Conservation (phyloP, 768 basidiomycete genomes). For the Hortiboletus campestris region DNA sequence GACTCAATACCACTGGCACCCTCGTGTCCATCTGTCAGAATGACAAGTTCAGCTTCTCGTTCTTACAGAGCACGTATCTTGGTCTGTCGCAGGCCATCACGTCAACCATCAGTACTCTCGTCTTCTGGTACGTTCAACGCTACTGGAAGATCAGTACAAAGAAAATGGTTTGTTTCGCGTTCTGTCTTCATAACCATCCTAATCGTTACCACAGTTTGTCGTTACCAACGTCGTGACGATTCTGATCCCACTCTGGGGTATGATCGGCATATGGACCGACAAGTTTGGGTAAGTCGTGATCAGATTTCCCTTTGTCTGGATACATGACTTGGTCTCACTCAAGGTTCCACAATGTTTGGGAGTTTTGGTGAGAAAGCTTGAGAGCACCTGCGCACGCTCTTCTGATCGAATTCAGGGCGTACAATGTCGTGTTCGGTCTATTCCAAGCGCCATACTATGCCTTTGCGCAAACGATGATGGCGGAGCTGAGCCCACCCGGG, state of each 20-base stretch:
- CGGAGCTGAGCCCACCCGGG: conserved; percentile 82
- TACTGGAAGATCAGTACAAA: conserved; percentile 80
- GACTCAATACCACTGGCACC: conserved; percentile 76
- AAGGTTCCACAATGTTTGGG: conserved; percentile 80
- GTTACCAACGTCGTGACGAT: conserved; percentile 76
- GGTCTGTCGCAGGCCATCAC: conserved; percentile 75
- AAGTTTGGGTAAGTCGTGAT: conserved; percentile 57
- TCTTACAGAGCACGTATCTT: conserved; percentile 77
- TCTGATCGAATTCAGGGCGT: conserved; percentile 48
- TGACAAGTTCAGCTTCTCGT: conserved; percentile 77
- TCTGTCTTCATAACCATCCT: neutral
- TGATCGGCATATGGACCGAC: conserved; percentile 80
- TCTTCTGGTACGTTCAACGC: conserved; percentile 81
- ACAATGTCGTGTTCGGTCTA: conserved; percentile 75
- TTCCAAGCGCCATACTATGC: conserved; percentile 90
- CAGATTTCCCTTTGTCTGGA: neutral
- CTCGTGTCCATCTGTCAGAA: conserved; percentile 78
- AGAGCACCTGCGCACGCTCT: neutral
- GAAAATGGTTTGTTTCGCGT: conserved; percentile 56
- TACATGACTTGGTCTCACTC: neutral
- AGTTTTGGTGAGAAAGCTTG: conserved; percentile 64
- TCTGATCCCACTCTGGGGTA: conserved; percentile 81
- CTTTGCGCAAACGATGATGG: conserved; percentile 86
- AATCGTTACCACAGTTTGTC: conserved; percentile 50
- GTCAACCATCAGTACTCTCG: conserved; percentile 68